Evolutionary conservation across 2,329 filamentous ascomycete genomes (phyloP).

Genomic region (Fusarium irregulare): DNA sequence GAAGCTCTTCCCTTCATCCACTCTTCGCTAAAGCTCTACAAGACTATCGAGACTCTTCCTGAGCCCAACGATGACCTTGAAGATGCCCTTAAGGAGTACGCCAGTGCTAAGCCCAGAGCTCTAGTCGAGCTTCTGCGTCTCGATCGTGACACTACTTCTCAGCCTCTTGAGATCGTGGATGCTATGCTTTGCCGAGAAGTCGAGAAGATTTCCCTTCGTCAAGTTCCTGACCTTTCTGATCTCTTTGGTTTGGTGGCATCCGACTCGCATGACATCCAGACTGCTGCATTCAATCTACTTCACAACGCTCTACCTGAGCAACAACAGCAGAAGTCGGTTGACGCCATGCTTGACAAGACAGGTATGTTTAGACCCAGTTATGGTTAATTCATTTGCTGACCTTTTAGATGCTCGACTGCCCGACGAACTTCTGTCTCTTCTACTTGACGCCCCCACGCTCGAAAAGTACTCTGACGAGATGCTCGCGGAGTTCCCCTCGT

Average conservation of each 20-base stretch:
- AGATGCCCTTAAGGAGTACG: slow-evolving; percentile 75
- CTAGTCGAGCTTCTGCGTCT: slow-evolving; percentile 73
- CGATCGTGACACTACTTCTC: slow-evolving; percentile 59
- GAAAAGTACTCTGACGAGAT: slow-evolving; percentile 73
- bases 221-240: slow-evolving; percentile 72
- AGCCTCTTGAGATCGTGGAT: slow-evolving; percentile 81
- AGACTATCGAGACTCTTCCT: slow-evolving; percentile 69
- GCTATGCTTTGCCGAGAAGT: slow-evolving; percentile 77
- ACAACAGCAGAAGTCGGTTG: slow-evolving; percentile 86
- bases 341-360: slow-evolving; percentile 77
- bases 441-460: slow-evolving; percentile 80
- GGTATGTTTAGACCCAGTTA: slow-evolving; percentile 47
- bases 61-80: slow-evolving; percentile 88
- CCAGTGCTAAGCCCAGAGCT: slow-evolving; percentile 65
- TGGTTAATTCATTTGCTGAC: neutral
- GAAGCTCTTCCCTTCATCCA: slow-evolving; percentile 72
- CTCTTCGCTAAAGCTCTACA: slow-evolving; percentile 77
- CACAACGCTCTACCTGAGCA: slow-evolving; percentile 80
- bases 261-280: slow-evolving; percentile 79
- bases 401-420: slow-evolving; percentile 74
- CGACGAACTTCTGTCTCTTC: slow-evolving; percentile 84
- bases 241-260: slow-evolving; percentile 82
- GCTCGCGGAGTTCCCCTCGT: slow-evolving; percentile 74
- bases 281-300: slow-evolving; percentile 82
- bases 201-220: slow-evolving; percentile 69